Conservation (phyloP, 495 filamentous ascomycete genomes). For the Xylaria cubensis region DNA sequence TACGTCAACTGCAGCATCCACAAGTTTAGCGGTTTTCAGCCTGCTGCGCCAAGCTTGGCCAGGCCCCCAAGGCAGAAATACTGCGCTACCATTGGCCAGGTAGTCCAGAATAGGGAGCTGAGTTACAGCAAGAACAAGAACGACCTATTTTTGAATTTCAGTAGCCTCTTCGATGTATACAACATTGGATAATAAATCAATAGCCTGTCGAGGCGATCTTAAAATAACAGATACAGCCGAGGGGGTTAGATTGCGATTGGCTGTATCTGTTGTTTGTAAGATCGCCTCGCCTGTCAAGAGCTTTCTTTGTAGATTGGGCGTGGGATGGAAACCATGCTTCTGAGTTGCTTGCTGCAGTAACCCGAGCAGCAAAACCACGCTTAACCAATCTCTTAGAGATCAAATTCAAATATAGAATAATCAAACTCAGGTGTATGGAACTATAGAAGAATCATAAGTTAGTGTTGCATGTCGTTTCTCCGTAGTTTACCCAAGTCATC, state of each 20-base stretch:
- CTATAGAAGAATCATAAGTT: neutral
- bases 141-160: neutral
- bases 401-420: neutral
- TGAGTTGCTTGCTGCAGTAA: neutral
- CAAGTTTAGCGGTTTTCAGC: neutral
- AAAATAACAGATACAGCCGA: too few relatives aligned
- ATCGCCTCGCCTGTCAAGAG: too few relatives aligned
- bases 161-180: neutral
- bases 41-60: slow-evolving; percentile 11
- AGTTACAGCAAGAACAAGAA: neutral
- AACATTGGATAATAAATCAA: neutral
- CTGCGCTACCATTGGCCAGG: neutral
- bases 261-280: too few relatives aligned
- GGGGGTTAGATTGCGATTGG: too few relatives aligned
- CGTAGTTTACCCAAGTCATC: neutral
- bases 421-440: neutral
- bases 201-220: too few relatives aligned
- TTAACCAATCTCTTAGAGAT: neutral
- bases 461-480: neutral
- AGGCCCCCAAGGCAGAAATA: neutral
- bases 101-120: slow-evolving; percentile 1
- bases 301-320: neutral
- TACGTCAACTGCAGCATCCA: slow-evolving; percentile 15
- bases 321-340: neutral
- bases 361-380: neutral